Evolutionary conservation across 2,329 filamentous ascomycete species (phyloP), one percentile per base, ranked within the genome.

Genomic region (Neofusicoccum sp.): DNA sequence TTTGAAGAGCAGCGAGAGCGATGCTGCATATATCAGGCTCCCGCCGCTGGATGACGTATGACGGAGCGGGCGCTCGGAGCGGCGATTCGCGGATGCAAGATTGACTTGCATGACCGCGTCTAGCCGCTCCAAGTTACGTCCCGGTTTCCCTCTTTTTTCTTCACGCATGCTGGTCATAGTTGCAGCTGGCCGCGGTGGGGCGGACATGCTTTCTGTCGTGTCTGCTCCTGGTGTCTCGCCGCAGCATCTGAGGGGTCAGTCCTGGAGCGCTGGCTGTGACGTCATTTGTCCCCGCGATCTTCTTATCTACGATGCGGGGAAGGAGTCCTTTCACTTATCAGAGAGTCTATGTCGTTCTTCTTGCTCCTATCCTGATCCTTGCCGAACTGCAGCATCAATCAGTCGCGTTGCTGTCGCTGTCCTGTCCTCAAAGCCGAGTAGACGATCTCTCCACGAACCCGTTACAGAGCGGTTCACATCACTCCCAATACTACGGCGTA

Each of bases 11-110:
- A 20, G 48, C 3, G 47, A 5, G 47, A 12, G 30, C 7, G 31
- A n/a, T 26, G 49, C 20, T 41, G 49, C 8, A 56, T 58, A 58
- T 58, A 58, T 36, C 54, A 58, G 43, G 41, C 54, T n/a, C n/a
- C n/a, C 33, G 6, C 30, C 26, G 8, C n/a, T n/a, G 26, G 30
- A 58, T 58, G 54, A 58, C 54, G 54, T 58, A 58, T 36, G 48
- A 31, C 31, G 30, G 12, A 33, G 30, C 6, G 8, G 45, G 6
- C 8, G 3, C 49, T 12, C 36, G 26, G n/a, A 14, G 51, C 20
- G 26, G 24, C 36, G 26, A 43, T 40, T 41, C 24, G 36, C 38
- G 33, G 47, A 34, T 56, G 51, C 51, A 34, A 56, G 36, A 30
- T 33, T 56, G 51, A 56, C 51, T 8, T 38, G 51, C 51, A 56